Evolutionary conservation across 192 early-diverging fungal genomes (phyloP), one percentile per base, ranked within the genome.

Genomic region (Gorgonomyces haynaldii): DNA sequence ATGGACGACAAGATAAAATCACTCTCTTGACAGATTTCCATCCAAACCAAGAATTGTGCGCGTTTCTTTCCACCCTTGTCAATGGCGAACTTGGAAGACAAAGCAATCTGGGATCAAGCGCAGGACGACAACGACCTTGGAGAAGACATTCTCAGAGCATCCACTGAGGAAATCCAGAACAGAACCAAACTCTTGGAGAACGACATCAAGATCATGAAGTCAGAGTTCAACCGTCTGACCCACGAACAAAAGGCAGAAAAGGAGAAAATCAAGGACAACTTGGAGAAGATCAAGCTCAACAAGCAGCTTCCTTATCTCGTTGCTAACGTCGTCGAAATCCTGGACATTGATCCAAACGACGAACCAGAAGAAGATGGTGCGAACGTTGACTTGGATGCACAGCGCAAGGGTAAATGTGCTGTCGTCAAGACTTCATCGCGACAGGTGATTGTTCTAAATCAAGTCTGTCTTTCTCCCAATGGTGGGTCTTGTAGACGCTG

Each of bases 271-370:
- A 93, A 91, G 67, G 91, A 96, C 45, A 98, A 95, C 70, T 81
- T 88, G 63, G 89, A 98, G 57, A 98, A 98, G 69, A 91, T 98
- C 67, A 93, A 90, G 67, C 69, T 96, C 62, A 94, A 96, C 72
- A 90, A 87, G 69, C 91, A 95, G 66, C 72, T 96, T 40, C 95
- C 95, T 29, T 96, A 96, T 61, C 66, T 98, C 51, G 95, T 98
- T 23, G 81, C 85, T 17, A 96, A 91, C 59, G 85, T 98, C 28
- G 89, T 98, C 26, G 95, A 98, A 79, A 83, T 89, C 67, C 74
- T 98, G 42, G 89, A 94, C 57, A 81, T 96, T 54, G 81, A 85
- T 61, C 91, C 91, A 3, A 77, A 86, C 50, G 84, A 87, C 21
- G 88, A 90, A 42, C 79, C 81, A 32, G 91, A 95, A 52, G 89